These are phyloP conservation scores for Solanum chaucha DNA, from an alignment of 257 asterid species.

Conservation along the genomic window DNA sequence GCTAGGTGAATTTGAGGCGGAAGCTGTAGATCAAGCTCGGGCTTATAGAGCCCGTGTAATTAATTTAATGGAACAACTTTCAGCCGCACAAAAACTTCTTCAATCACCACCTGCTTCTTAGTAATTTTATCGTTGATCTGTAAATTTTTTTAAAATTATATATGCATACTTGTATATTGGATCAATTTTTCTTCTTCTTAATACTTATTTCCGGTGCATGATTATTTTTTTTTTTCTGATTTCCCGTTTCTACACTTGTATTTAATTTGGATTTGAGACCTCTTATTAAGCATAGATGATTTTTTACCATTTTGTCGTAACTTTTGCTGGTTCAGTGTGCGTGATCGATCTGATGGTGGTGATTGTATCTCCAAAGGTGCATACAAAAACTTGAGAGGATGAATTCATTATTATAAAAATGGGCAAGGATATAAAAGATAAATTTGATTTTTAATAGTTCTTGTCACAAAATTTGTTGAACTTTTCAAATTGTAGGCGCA, in stretches of 20 bases:
- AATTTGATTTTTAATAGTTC: too few species aligned
- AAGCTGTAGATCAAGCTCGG: slow-evolving; percentile 58
- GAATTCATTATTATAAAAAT: too few species aligned
- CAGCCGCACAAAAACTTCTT: slow-evolving; percentile 25
- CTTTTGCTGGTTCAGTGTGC: too few species aligned
- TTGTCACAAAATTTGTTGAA: too few species aligned
- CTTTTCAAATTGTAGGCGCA: too few species aligned
- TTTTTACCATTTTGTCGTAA: not conserved
- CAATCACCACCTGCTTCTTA: not conserved
- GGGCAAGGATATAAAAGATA: too few species aligned
- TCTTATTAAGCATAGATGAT: too few species aligned
- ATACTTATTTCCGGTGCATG: not conserved
- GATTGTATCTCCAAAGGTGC: too few species aligned
- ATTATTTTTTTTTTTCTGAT: not conserved
- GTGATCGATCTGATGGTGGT: not conserved
- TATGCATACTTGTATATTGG: not conserved
- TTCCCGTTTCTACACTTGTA: not conserved
- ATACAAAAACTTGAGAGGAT: too few species aligned
- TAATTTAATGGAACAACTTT: slow-evolving; percentile 39
- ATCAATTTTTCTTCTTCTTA: not conserved
- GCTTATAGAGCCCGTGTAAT: slow-evolving; percentile 30
- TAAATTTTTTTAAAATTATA: too few species aligned
- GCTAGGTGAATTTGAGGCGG: slow-evolving; percentile 42
- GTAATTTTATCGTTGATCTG: not conserved
- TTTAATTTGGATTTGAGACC: too few species aligned